Percentiles rank a stretch among this genome's conserved stretches.
These are phyloP conservation scores for Phlebopus sp. DNA, from an alignment of 1,284 basidiomycete genomes.

Conservation along the genomic window DNA sequence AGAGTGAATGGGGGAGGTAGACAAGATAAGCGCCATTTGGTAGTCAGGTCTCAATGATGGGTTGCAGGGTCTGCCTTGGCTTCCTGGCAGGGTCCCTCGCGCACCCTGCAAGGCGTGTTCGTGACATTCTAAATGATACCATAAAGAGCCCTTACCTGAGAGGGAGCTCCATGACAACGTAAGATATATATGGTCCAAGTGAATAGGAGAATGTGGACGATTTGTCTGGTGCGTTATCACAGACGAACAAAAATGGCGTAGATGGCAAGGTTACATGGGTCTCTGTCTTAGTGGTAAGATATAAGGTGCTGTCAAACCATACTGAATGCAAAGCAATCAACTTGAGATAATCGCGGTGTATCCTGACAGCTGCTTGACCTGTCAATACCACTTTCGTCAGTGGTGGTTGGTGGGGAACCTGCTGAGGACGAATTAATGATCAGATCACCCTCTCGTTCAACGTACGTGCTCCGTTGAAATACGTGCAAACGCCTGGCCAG, in stretches of 20 bases:
- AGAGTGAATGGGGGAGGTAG: neutral
- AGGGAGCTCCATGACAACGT: conserved; percentile 17
- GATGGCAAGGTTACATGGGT: conserved; percentile 23
- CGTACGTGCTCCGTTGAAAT: conserved; percentile 14
- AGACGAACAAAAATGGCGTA: conserved; percentile 10
- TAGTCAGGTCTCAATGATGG: neutral
- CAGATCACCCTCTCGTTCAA: conserved; percentile 12
- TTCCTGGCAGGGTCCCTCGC: neutral
- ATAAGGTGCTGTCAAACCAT: conserved; percentile 29
- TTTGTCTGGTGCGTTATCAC: conserved; percentile 16
- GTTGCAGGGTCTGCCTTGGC: neutral
- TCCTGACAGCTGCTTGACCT: conserved; percentile 23
- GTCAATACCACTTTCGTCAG: conserved; percentile 16
- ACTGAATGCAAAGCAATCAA: conserved; percentile 17
- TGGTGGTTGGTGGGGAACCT: conserved; percentile 21
- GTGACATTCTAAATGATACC: conserved; percentile 1
- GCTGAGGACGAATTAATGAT: conserved; percentile 23
- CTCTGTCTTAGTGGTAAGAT: conserved; percentile 15
- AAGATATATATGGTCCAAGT: conserved; percentile 10
- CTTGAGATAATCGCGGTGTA: conserved; percentile 7
- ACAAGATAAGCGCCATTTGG: conserved; percentile 1
- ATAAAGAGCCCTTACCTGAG: conserved; percentile 1
- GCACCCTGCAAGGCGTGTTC: neutral
- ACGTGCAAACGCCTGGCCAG: neutral
- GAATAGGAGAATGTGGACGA: conserved; percentile 1